Evolutionary conservation across 129 eudicot genomes (phyloP), one percentile per base, ranked within the genome.

Genomic region (Smallanthus sonchifolius): DNA sequence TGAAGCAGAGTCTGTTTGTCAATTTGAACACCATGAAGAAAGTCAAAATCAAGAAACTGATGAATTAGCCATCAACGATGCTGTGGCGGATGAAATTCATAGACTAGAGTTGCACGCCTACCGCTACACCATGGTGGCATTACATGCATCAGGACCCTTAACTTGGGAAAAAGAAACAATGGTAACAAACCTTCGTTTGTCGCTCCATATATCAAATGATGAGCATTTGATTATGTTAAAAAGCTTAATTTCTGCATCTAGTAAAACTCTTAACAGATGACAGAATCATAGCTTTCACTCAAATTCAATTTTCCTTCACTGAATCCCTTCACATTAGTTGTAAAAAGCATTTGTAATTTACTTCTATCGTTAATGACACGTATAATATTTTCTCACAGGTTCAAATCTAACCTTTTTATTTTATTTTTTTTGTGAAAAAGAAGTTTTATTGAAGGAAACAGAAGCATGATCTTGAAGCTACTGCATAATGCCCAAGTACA

Each of bases 131-230:
- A 72, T 92, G 80, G 87, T 67, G 76, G 96, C 92, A 44, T 86
- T 89, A 70, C 84, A 85, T 81, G 98, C 91, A 76, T 85, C 89
- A 10, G 98, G 98, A 73, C 94, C 94, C 37, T 83, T 89, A 77
- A 89, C 85, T 74, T 89, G 96, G 90, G 95, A 89, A 75, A 85
- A 79, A 56, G 98, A 89, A 87, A 47, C 81, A 55, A 70, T 89
- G 76, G 71, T 89, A 74, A 92, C 95, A 64, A 75, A 89, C 74
- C 98, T 92, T 78, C 88, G 92, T 59, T 72, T 85, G 77, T 81
- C 84, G 57, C 92, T 87, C 47, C 87, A 86, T 79, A 84, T 89
- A 60, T 85, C 95, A 77, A 86, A 89, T 84, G 95, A 92, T 67
- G 92, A 92, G 80, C 95, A 92, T 86, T 87, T 87, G 87, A 80